Evolutionary conservation across 2,329 filamentous ascomycete genomes (phyloP).

Genomic region (Pseudocercospora vitis): DNA sequence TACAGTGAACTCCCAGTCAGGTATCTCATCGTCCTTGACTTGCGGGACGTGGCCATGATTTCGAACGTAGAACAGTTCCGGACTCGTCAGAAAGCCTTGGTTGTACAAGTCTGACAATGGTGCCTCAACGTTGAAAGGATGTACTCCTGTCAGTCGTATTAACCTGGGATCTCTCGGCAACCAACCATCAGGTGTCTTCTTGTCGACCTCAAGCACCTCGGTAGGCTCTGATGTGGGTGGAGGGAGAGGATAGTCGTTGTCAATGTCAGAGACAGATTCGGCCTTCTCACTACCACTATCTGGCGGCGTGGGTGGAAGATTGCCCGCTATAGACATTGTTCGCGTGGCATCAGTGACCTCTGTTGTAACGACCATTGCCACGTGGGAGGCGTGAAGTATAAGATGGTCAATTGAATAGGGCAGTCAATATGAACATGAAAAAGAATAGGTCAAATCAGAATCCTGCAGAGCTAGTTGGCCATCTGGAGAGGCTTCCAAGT

Average conservation of each 20-base stretch:
- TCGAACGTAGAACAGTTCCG: slow-evolving; percentile 85
- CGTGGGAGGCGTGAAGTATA: neutral
- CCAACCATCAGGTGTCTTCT: slow-evolving; percentile 79
- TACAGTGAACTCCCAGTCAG: slow-evolving; percentile 78
- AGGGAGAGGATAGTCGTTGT: slow-evolving; percentile 63
- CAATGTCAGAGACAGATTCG: slow-evolving; percentile 54
- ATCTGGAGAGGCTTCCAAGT: slow-evolving; percentile 1
- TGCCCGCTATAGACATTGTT: slow-evolving; percentile 22
- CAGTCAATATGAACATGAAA: neutral
- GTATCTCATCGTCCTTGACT: slow-evolving; percentile 69
- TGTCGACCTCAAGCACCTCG: slow-evolving; percentile 69
- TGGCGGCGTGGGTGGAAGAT: slow-evolving; percentile 39
- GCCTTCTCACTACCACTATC: slow-evolving; percentile 36
- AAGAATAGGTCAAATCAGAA: slow-evolving; percentile 1
- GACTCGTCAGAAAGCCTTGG: slow-evolving; percentile 80
- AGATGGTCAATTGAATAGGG: neutral
- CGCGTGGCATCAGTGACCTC: slow-evolving; percentile 15
- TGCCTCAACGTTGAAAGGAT: slow-evolving; percentile 89
- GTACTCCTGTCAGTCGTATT: slow-evolving; percentile 81
- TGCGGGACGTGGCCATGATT: slow-evolving; percentile 84
- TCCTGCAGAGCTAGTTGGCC: slow-evolving; percentile 1
- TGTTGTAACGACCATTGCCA: neutral
- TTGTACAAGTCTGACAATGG: slow-evolving; percentile 77
- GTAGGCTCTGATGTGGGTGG: slow-evolving; percentile 60
- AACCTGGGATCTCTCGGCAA: slow-evolving; percentile 77